Conservation (phyloP, 2,329 filamentous ascomycete species). For the Plenodomus biglobosus region DNA sequence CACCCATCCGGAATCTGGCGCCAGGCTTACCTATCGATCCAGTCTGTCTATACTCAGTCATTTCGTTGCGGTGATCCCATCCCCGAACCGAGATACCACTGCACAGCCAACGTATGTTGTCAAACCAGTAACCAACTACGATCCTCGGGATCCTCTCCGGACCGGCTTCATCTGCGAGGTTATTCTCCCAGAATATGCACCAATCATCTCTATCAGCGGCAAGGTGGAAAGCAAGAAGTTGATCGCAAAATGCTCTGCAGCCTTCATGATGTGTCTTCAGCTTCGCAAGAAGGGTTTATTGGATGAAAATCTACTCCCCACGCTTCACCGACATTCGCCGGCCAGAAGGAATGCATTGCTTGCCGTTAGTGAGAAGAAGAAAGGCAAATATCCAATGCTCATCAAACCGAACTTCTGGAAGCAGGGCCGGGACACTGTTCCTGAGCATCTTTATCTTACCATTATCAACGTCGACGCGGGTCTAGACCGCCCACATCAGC, state of each 20-base stretch:
- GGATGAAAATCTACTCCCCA: slow-evolving; percentile 73
- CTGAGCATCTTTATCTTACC: slow-evolving; percentile 61
- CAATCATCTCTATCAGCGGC: slow-evolving; percentile 68
- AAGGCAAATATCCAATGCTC: slow-evolving; percentile 72
- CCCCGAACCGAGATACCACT: slow-evolving; percentile 51
- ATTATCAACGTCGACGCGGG: slow-evolving; percentile 63
- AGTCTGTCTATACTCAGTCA: slow-evolving; percentile 71
- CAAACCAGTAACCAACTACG: slow-evolving; percentile 8
- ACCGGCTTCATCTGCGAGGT: slow-evolving; percentile 65
- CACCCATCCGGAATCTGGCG: slow-evolving; percentile 66
- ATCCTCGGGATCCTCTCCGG: slow-evolving; percentile 8
- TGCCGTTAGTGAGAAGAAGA: slow-evolving; percentile 78
- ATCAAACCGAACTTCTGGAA: slow-evolving; percentile 78
- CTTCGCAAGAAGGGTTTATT: slow-evolving; percentile 68
- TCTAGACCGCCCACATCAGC: slow-evolving; percentile 61
- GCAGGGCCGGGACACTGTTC: slow-evolving; percentile 46
- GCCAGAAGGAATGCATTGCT: slow-evolving; percentile 84
- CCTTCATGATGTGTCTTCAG: slow-evolving; percentile 76
- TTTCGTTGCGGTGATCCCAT: slow-evolving; percentile 70
- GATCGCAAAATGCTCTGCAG: slow-evolving; percentile 82
- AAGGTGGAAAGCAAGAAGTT: slow-evolving; percentile 67
- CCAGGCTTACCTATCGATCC: slow-evolving; percentile 75
- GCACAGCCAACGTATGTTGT: slow-evolving; percentile 64
- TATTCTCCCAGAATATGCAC: slow-evolving; percentile 72
- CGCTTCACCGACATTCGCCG: slow-evolving; percentile 70